phyloP scores from a whole-genome alignment of 331 rosid genomes.

The Phaseolus coccineus region DNA sequence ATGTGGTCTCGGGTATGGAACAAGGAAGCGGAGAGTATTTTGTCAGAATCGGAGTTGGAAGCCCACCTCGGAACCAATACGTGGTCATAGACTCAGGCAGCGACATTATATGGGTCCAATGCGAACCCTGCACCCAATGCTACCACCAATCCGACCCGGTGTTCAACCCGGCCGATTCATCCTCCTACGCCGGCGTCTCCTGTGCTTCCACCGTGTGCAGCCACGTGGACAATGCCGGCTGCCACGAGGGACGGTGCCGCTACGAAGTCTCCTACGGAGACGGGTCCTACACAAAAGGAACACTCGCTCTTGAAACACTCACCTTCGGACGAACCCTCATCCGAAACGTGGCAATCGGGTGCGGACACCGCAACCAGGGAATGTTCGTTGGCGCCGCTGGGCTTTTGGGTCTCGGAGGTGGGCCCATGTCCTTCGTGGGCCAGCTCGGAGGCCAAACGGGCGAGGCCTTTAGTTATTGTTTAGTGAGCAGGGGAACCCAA shows the following conservation, averaged over 20 bases:
- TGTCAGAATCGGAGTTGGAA: slow-evolving; percentile 87
- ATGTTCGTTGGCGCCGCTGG: slow-evolving; percentile 99
- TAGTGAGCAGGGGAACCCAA: slow-evolving; percentile 70
- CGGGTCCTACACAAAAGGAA: slow-evolving; percentile 91
- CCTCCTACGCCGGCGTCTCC: slow-evolving; percentile 73
- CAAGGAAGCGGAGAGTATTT: slow-evolving; percentile 95
- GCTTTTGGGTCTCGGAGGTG: slow-evolving; percentile 88
- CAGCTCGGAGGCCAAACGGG: slow-evolving; percentile 92
- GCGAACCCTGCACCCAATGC: slow-evolving; percentile 82
- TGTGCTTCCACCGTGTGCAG: slow-evolving; percentile 78
- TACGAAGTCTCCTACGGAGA: slow-evolving; percentile 92
- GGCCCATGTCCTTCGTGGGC: slow-evolving; percentile 91
- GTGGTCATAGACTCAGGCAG: slow-evolving; percentile 94
- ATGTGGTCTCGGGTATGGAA: slow-evolving; percentile 90
- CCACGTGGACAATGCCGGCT: slow-evolving; percentile 75
- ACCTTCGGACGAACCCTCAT: slow-evolving; percentile 75
- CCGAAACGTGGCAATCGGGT: slow-evolving; percentile 84
- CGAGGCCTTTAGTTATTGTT: slow-evolving; percentile 83
- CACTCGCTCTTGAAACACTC: slow-evolving; percentile 87
- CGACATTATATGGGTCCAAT: slow-evolving; percentile 84
- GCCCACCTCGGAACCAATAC: slow-evolving; percentile 84
- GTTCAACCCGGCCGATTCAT: slow-evolving; percentile 79
- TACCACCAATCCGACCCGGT: slow-evolving; percentile 94
- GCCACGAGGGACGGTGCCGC: slow-evolving; percentile 79
- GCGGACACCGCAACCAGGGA: slow-evolving; percentile 90